These are phyloP conservation scores for Lentinus tigrinus DNA, from an alignment of 768 basidiomycete species.

Conservation along the genomic window DNA sequence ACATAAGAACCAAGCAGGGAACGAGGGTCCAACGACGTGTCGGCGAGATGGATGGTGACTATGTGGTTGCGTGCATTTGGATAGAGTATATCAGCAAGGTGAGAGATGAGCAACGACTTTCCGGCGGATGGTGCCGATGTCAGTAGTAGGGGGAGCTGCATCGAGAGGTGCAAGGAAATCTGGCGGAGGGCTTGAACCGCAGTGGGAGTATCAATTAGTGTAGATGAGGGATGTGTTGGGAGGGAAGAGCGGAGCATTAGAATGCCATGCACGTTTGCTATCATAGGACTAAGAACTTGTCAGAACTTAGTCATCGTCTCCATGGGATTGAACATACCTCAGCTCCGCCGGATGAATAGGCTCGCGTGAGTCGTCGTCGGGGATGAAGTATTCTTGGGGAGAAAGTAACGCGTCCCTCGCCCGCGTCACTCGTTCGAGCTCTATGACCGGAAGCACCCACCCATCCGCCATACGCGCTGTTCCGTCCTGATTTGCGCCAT, in stretches of 20 bases:
- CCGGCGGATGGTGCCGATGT: conserved; percentile 88
- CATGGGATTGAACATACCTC: conserved; percentile 41
- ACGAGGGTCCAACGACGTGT: conserved; percentile 93
- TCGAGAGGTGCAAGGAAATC: conserved; percentile 63
- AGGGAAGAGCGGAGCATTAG: conserved; percentile 52
- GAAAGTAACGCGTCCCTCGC: conserved; percentile 44
- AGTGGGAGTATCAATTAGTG: conserved; percentile 65
- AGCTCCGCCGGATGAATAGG: conserved; percentile 48
- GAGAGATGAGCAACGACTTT: conserved; percentile 75
- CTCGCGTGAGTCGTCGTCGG: conserved; percentile 31
- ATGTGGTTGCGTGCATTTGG: conserved; percentile 65
- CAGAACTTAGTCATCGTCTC: background rate
- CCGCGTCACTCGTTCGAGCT: conserved; percentile 57
- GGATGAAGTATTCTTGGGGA: conserved; percentile 45
- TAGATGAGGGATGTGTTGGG: conserved; percentile 23
- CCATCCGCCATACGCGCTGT: conserved; percentile 56
- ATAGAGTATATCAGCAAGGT: conserved; percentile 68
- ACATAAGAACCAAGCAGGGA: conserved; percentile 91
- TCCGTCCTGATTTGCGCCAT: conserved; percentile 50
- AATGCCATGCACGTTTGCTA: conserved; percentile 65
- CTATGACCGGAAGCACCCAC: conserved; percentile 78
- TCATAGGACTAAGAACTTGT: conserved; percentile 44
- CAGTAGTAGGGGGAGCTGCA: conserved; percentile 75
- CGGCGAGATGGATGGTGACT: conserved; percentile 86
- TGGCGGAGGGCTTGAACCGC: conserved; percentile 55